These are phyloP conservation scores for Arabidopsis hybrid DNA, from an alignment of 441 rosid genomes.

Conservation along the genomic window DNA sequence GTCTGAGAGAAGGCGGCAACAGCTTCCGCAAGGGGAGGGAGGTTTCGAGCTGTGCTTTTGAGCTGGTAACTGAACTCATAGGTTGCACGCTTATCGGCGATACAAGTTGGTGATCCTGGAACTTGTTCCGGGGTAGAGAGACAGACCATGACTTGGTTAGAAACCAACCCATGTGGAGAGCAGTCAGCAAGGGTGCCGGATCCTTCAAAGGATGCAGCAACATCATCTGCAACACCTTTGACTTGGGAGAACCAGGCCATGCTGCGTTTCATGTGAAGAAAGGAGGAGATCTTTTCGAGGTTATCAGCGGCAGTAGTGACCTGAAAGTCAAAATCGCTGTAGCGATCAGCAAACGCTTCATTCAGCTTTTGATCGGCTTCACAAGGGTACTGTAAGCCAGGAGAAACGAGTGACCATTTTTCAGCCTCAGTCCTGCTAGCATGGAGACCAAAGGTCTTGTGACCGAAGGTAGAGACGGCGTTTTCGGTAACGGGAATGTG, in stretches of 20 bases:
- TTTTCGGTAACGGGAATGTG: slow-evolving; percentile 4
- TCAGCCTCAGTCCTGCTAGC: slow-evolving; percentile 1
- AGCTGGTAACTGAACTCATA: slow-evolving; percentile 11
- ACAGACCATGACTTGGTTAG: slow-evolving; percentile 20
- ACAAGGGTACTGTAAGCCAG: slow-evolving; percentile 7
- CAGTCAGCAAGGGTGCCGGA: slow-evolving; percentile 5
- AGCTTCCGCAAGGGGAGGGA: neutral
- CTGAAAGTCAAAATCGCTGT: neutral
- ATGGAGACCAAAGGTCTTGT: slow-evolving; percentile 10
- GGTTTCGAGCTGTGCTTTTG: neutral
- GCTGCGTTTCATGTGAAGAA: neutral
- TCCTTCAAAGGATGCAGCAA: neutral
- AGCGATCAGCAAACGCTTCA: slow-evolving; percentile 17
- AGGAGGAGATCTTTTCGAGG: neutral
- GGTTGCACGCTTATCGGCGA: neutral
- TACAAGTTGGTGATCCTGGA: neutral
- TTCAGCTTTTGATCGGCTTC: slow-evolving; percentile 11
- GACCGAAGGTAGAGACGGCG: slow-evolving; percentile 4
- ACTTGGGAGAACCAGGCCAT: neutral
- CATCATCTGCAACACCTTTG: neutral
- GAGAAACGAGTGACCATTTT: slow-evolving; percentile 17
- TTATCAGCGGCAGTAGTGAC: neutral
- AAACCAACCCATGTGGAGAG: neutral
- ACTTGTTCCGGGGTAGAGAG: neutral
- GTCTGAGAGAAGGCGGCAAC: slow-evolving; percentile 17